phyloP scores from a whole-genome alignment of 2,329 filamentous ascomycete genomes.

The Mariannaea sp. region DNA sequence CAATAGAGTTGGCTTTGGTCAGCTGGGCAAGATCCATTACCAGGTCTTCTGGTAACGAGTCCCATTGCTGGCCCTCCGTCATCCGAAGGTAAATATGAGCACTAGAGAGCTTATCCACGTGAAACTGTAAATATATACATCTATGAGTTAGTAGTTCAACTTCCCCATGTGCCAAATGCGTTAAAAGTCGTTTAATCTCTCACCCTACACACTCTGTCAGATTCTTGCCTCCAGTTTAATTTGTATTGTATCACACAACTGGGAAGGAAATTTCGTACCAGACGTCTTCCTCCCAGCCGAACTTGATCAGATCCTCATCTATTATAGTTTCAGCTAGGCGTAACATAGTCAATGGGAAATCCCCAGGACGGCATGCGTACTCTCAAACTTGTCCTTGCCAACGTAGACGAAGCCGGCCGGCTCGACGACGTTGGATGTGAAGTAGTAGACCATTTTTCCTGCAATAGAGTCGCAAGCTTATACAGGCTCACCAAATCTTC shows the following conservation, averaged over 20 bases:
- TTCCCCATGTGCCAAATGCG: neutral
- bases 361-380: constrained; percentile 58
- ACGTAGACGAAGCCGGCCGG: constrained; percentile 91
- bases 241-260: no score
- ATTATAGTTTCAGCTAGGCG: constrained; percentile 28
- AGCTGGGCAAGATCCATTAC: constrained; percentile 91
- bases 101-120: constrained; percentile 95
- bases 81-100: constrained; percentile 95
- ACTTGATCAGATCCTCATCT: constrained; percentile 97
- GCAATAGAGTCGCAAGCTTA: no score
- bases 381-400: constrained; percentile 99
- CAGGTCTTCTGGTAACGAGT: constrained; percentile 74
- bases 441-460: constrained; percentile 98
- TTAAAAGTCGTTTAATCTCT: neutral
- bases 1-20: constrained; percentile 98
- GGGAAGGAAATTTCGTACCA: constrained; percentile 64
- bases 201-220: constrained; percentile 30
- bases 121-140: constrained; percentile 66
- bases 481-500: no score
- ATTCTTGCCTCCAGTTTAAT: no score
- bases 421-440: constrained; percentile 81
- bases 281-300: constrained; percentile 93
- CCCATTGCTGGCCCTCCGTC: constrained; percentile 79
- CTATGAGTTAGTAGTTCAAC: neutral
- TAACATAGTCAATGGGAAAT: constrained; percentile 14